Evolutionary conservation across 805 yeast genomes (phyloP).

Genomic region (Limtongia smithiae): DNA sequence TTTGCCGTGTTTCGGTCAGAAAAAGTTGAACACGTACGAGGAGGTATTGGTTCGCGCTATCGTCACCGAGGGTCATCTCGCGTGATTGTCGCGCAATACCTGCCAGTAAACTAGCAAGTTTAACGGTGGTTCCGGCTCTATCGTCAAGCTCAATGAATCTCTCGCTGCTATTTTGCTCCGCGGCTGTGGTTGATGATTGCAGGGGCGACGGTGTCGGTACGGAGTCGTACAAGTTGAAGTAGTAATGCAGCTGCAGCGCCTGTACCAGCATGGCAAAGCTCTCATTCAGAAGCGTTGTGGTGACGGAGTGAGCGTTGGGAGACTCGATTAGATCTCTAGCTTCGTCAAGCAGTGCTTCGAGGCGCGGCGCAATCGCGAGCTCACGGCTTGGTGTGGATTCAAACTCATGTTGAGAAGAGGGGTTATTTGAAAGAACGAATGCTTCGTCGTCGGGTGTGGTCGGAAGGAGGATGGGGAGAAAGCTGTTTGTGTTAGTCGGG

Average conservation of each 20-base stretch:
- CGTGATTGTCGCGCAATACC: conserved; percentile 63
- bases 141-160: too few relatives aligned
- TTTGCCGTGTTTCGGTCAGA: too few relatives aligned
- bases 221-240: background rate
- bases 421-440: conserved; percentile 18
- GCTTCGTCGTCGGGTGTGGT: conserved; percentile 27
- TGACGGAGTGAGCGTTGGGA: conserved; percentile 41
- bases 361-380: conserved; percentile 18
- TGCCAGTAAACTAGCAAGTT: conserved; percentile 69
- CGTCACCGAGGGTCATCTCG: conserved; percentile 42
- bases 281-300: conserved; percentile 42
- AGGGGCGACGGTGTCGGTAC: background rate
- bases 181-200: conserved; percentile 29
- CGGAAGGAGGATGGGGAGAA: conserved; percentile 13
- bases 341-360: conserved; percentile 43
- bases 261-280: conserved; percentile 50
- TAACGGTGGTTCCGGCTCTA: too few relatives aligned
- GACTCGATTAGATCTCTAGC: conserved; percentile 44
- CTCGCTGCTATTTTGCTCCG: conserved; percentile 39
- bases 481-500: too few relatives aligned
- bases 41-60: conserved; percentile 45
- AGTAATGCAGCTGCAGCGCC: conserved; percentile 29
- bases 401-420: conserved; percentile 8
- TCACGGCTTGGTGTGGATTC: conserved; percentile 1
- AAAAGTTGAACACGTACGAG: conserved; percentile 24